Evolutionary conservation across 169 alveolate genomes (phyloP), one percentile per base, ranked within the genome.

Genomic region (Ichthyophthirius multifiliis): DNA sequence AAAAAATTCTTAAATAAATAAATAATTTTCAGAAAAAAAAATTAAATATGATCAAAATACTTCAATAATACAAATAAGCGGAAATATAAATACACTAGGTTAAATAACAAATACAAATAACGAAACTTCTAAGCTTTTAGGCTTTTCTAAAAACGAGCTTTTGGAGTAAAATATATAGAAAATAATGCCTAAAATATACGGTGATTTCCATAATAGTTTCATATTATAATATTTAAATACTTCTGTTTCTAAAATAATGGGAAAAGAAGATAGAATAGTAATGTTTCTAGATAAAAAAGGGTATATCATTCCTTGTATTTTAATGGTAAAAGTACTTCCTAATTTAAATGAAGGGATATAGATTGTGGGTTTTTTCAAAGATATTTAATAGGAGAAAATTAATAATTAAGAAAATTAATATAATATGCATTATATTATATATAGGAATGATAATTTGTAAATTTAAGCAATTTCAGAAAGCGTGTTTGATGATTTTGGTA

Each of bases 161-260:
- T 55, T 71, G 4, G 92, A 86, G 3, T 71, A 83, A 55, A 87
- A 87, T 71, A 87, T 87, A 0, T 78, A 73, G 41, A 41, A 79
- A 9, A 73, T 87, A 6, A 83, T 87, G 92, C 89, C 89, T n/a
- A 87, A 87, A 46, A 64, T 82, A 12, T 63, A 76, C 6, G 78
- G 84, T 1, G 92, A 87, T 74, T 31, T 76, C 35, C 92, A 87
- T 78, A 87, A 87, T 48, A 39, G 45, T 43, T 83, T 87, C 47
- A 73, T 87, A 64, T 45, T 76, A 45, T 65, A 46, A 23, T 87
- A 73, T 75, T 87, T 87, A 37, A 87, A 87, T 23, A 82, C 92
- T n/a, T 82, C 85, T 35, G 73, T 78, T 41, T 75, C 89, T 0
- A 87, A 87, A 55, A 65, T 87, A 2, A 62, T 87, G 13, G 89